Evolutionary conservation across 2,329 filamentous ascomycete genomes (phyloP).

Genomic region (Nigrograna mackinnonii): DNA sequence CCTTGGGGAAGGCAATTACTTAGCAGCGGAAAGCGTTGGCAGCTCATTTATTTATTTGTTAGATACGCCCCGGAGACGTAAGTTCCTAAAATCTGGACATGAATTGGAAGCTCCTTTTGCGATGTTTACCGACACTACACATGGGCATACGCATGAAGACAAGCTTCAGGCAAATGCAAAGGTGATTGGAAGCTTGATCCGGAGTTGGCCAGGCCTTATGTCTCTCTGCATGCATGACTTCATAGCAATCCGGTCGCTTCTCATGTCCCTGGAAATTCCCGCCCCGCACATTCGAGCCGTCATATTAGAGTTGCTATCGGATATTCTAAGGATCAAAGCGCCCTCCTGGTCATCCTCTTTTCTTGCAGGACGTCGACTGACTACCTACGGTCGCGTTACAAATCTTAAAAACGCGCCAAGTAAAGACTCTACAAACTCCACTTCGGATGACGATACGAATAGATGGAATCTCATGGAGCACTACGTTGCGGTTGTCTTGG

Average conservation of each 20-base stretch:
- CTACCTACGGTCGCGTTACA: slow-evolving; percentile 93
- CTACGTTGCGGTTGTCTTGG: slow-evolving; percentile 86
- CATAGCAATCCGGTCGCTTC: slow-evolving; percentile 78
- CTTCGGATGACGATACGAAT: slow-evolving; percentile 66
- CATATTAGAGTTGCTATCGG: slow-evolving; percentile 85
- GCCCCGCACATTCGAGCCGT: slow-evolving; percentile 67
- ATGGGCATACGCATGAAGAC: slow-evolving; percentile 58
- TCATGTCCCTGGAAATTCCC: slow-evolving; percentile 66
- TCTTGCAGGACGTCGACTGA: slow-evolving; percentile 86
- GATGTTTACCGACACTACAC: slow-evolving; percentile 82
- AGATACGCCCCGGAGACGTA: slow-evolving; percentile 79
- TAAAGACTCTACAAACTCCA: slow-evolving; percentile 59
- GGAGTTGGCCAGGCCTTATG: slow-evolving; percentile 92
- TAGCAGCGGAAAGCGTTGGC: slow-evolving; percentile 86
- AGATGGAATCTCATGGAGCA: slow-evolving; percentile 85
- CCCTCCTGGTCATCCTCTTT: slow-evolving; percentile 95
- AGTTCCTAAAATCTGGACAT: slow-evolving; percentile 83
- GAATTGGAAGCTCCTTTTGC: slow-evolving; percentile 87
- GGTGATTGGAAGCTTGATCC: slow-evolving; percentile 88
- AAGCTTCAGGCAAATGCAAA: slow-evolving; percentile 84
- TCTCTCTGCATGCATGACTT: slow-evolving; percentile 87
- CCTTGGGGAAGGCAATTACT: slow-evolving; percentile 86
- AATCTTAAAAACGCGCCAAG: slow-evolving; percentile 70
- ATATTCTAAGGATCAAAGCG: slow-evolving; percentile 84
- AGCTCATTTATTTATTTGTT: slow-evolving; percentile 87